Conservation (phyloP, 2,329 filamentous ascomycete species). For the Trichoderma sp. region DNA sequence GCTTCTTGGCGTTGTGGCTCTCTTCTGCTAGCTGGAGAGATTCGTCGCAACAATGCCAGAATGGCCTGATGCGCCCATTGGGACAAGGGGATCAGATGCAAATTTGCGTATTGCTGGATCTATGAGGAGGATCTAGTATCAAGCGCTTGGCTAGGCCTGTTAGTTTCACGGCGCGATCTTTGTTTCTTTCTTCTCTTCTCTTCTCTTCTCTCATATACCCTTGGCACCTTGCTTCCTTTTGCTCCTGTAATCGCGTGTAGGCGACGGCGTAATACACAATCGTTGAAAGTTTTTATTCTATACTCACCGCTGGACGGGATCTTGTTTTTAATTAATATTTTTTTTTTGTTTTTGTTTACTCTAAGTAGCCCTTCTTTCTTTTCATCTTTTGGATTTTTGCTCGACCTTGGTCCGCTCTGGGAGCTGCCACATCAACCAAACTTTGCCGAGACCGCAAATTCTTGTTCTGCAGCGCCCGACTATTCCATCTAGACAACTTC, state of each 20-base stretch:
- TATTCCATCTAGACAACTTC: background rate
- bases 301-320: slow-evolving; percentile 23
- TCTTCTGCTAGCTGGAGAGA: background rate
- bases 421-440: background rate
- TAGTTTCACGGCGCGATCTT: slow-evolving; percentile 4
- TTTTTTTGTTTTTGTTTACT: background rate
- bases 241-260: background rate
- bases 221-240: background rate
- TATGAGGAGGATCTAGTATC: slow-evolving; percentile 8
- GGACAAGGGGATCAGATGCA: background rate
- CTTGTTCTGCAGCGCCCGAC: background rate
- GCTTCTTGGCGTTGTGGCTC: slow-evolving; percentile 9
- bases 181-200: background rate
- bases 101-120: background rate
- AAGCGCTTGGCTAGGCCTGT: slow-evolving; percentile 8
- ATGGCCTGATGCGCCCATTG: slow-evolving; percentile 20
- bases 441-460: background rate
- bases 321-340: slow-evolving; percentile 2
- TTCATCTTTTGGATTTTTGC: background rate
- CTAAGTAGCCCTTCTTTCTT: background rate
- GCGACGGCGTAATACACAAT: slow-evolving; percentile 6
- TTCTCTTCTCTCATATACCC: background rate
- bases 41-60: background rate
- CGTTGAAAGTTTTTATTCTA: slow-evolving; percentile 4
- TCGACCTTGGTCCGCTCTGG: background rate